Base-by-base conservation (phyloP, 2,329 filamentous ascomycete species). In the Nothopassalora personata region DNA sequence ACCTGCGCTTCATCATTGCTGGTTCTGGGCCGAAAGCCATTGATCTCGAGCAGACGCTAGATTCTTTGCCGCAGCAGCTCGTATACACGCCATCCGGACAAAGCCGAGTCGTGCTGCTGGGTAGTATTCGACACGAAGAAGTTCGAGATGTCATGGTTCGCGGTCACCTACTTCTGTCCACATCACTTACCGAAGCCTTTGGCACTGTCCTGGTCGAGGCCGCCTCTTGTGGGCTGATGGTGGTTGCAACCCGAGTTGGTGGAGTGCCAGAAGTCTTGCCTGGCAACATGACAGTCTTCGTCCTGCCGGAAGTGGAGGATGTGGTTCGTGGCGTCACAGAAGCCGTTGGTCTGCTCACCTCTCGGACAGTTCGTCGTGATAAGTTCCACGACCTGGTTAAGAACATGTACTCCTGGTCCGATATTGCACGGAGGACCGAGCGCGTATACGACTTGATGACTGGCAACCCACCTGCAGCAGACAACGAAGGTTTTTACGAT, bases 331-430 rank as follows among this genome's bases (percentile, higher is more conserved):
- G 93, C 3, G 97, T 95, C 0, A 89, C 90, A 18, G 88, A 87
- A 65, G 94, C 95, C 18, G 97, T 99, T 62, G 88, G 86, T 0
- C 88, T 90, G 31, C 81, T 99, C 57, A 86, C 93, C 48, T 93
- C 92, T 66, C 58, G 59, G 5, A 65, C 58, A 5, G 88, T 99
- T 30, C 86, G 91, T 63, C 96, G 94, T 0, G 93, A 97, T 72
- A 85, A 88, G 46, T 99, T 99, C 71, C 94, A 99, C 72, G 93
- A 96, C 66, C 90, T 97, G 74, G 94, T 99, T 63, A 91, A 93
- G 74, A 90, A 89, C 78, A 97, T 97, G 94, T 99, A 99, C 77
- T 96, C 91, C 1, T 99, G 94, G 94, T 90, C 90, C 30, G 93
- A 99, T 72, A 93, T 99, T 30, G 94, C 94, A 13, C 84, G 89